Conservation (phyloP, 345 rosid genomes). For the Salix dunnii region DNA sequence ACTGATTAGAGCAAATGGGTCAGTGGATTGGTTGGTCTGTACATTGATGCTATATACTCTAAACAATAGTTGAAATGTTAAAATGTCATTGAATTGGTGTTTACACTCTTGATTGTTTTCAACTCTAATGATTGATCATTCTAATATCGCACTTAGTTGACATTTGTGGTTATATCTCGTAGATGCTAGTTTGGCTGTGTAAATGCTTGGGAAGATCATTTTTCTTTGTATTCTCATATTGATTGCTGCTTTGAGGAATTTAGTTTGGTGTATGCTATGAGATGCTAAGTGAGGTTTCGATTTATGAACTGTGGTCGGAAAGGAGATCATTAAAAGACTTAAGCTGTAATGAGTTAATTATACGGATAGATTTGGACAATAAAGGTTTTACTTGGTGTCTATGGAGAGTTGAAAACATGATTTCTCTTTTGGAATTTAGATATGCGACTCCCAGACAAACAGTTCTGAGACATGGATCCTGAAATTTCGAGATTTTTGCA, state of each 20-base stretch:
- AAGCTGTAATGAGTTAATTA: neutral
- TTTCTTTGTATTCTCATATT: too few relatives aligned
- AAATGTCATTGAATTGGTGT: neutral
- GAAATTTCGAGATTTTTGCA: neutral
- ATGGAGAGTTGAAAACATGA: neutral
- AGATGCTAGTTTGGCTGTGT: neutral
- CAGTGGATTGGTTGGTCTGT: neutral
- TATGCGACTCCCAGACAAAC: neutral
- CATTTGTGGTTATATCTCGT: neutral
- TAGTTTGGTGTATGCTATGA: neutral
- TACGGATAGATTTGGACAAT: neutral
- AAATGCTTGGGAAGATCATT: neutral
- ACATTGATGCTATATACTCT: neutral
- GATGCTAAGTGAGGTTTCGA: neutral
- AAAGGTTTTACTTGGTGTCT: neutral
- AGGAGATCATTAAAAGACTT: neutral
- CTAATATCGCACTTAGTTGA: neutral
- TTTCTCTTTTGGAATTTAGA: neutral
- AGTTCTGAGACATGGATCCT: neutral
- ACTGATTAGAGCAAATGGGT: neutral
- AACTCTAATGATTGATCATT: neutral
- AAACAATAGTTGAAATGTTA: neutral
- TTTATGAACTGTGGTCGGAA: neutral
- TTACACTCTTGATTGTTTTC: neutral
- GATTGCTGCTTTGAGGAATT: neutral